Percentiles rank a stretch among this genome's conserved stretches.
These are phyloP conservation scores for Lentinus brumalis DNA, from an alignment of 768 basidiomycete genomes.

Conservation along the genomic window DNA sequence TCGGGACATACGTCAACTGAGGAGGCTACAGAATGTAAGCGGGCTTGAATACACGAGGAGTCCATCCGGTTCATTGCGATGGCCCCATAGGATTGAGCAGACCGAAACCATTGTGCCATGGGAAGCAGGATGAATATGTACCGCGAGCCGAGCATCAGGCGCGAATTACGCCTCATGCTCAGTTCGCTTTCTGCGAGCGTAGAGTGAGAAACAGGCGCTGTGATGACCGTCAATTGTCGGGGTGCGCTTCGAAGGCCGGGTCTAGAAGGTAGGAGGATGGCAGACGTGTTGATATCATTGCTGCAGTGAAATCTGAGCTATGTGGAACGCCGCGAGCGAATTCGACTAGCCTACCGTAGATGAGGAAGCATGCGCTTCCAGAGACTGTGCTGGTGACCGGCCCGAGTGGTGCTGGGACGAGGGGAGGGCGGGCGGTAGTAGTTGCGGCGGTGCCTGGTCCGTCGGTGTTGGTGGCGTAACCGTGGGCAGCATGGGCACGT, in stretches of 20 bases:
- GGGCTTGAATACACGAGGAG: constrained; percentile 18
- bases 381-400: constrained; percentile 8
- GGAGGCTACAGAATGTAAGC: constrained; percentile 22
- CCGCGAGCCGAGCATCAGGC: background rate
- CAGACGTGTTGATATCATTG: too few species aligned
- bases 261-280: too few species aligned
- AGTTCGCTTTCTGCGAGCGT: too few species aligned
- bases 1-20: background rate
- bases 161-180: too few species aligned
- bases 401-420: constrained; percentile 2
- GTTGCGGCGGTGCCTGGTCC: constrained; percentile 15
- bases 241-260: constrained; percentile 19
- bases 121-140: constrained; percentile 5
- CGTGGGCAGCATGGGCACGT: constrained; percentile 32
- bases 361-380: constrained; percentile 3
- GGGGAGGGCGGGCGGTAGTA: constrained; percentile 11
- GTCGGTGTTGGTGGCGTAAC: constrained; percentile 36
- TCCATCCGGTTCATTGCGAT: constrained; percentile 12
- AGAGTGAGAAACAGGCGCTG: too few species aligned
- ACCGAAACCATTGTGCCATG: constrained; percentile 10
- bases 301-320: constrained; percentile 30
- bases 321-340: constrained; percentile 33
- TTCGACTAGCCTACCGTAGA: constrained; percentile 5
- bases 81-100: constrained; percentile 7
- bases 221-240: too few species aligned